Evolutionary conservation across 2,329 filamentous ascomycete genomes (phyloP).

Genomic region (Phialophora expanda): DNA sequence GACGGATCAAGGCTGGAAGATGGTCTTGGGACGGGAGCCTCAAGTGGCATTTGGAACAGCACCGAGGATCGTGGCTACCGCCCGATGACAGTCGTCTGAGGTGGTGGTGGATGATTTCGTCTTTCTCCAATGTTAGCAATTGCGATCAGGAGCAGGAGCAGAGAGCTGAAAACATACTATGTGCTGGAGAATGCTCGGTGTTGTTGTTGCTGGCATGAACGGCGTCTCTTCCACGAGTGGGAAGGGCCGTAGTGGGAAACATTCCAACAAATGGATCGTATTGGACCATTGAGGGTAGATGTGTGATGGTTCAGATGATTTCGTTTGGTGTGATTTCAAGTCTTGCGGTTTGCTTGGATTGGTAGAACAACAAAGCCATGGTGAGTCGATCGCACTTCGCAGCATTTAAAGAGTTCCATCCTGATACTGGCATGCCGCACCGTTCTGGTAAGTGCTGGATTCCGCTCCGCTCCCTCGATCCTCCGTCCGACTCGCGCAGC

Average conservation of each 20-base stretch:
- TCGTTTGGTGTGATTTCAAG: conserved; percentile 14
- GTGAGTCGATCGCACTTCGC: background rate
- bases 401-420: conserved; percentile 24
- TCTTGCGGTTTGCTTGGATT: conserved; percentile 25
- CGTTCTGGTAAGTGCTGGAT: conserved; percentile 3
- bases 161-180: conserved; percentile 11
- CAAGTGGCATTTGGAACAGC: conserved; percentile 32
- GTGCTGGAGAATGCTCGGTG: conserved; percentile 13
- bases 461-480: conserved; percentile 27
- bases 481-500: background rate
- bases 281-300: conserved; percentile 25
- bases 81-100: conserved; percentile 30
- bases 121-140: conserved; percentile 11
- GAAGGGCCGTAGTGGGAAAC: conserved; percentile 20
- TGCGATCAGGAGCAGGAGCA: background rate
- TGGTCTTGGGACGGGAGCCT: conserved; percentile 29
- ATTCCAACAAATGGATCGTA: conserved; percentile 33
- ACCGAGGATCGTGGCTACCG: conserved; percentile 11
- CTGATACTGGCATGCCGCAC: background rate
- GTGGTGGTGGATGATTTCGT: conserved; percentile 20
- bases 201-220: background rate
- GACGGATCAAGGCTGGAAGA: conserved; percentile 10
- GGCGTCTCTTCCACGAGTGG: conserved; percentile 20
- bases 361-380: conserved; percentile 17
- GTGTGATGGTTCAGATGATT: conserved; percentile 11